Evolutionary conservation across 2,329 filamentous ascomycete species (phyloP).

Genomic region (Aureobasidium sp.): DNA sequence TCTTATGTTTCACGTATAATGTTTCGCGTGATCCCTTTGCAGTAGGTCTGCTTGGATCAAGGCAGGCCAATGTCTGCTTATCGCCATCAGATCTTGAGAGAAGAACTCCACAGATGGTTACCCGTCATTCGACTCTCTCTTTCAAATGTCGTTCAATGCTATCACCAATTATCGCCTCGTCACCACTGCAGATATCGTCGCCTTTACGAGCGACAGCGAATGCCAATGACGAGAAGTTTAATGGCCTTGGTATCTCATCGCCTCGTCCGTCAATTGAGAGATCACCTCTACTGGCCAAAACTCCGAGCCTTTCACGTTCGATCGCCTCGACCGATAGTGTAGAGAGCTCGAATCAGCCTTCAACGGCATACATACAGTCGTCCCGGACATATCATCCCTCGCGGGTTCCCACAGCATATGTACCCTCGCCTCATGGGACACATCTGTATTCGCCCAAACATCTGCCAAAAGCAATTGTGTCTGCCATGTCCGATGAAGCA

Average conservation of each 20-base stretch:
- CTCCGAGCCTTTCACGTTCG: neutral
- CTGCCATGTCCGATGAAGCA: neutral
- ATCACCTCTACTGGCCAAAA: neutral
- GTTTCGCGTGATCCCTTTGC: neutral
- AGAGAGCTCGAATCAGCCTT: neutral
- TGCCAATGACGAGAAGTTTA: neutral
- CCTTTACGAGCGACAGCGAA: neutral
- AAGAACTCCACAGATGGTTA: neutral
- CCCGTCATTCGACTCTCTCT: neutral
- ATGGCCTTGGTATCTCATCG: neutral
- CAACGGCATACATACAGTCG: neutral
- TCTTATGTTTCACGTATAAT: slow-evolving; percentile 5
- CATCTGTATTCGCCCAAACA: neutral
- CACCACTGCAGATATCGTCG: neutral
- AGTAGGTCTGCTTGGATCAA: slow-evolving; percentile 4
- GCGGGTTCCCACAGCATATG: neutral
- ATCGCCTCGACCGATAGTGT: neutral
- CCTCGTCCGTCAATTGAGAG: neutral
- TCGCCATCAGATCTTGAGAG: neutral
- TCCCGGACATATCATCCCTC: neutral
- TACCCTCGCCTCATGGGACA: neutral
- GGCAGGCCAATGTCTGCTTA: neutral
- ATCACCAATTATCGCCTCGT: neutral
- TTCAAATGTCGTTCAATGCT: slow-evolving; percentile 4
- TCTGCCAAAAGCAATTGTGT: neutral